Percentiles rank a stretch among this genome's conserved stretches.
Conservation (phyloP, 371 early-diverging fungal genomes). For the Zychaea mexicana region DNA sequence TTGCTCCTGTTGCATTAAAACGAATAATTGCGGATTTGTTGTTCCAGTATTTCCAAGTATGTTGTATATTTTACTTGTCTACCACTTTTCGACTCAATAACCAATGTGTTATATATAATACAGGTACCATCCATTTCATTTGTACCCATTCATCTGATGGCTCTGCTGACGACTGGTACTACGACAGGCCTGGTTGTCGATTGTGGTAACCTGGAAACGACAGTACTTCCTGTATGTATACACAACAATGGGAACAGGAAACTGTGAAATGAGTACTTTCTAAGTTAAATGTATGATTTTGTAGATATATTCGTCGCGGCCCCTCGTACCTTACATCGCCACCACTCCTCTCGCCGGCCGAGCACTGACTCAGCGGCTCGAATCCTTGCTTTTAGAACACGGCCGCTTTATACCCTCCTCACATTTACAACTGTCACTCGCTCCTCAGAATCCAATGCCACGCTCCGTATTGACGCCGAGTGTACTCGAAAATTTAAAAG, state of each 20-base stretch:
- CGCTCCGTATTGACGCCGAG: constrained; percentile 42
- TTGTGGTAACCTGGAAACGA: constrained; percentile 77
- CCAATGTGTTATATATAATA: background rate
- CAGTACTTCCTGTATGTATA: constrained; percentile 76
- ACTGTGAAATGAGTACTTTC: constrained; percentile 19
- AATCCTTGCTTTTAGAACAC: constrained; percentile 57
- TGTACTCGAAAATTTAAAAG: constrained; percentile 75
- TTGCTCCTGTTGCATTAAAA: constrained; percentile 77
- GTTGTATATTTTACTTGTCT: background rate
- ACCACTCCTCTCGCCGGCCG: constrained; percentile 79
- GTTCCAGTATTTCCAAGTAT: constrained; percentile 78
- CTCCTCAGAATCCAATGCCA: constrained; percentile 49
- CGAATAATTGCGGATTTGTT: constrained; percentile 71
- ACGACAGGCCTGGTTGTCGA: constrained; percentile 85
- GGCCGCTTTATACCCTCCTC: constrained; percentile 53
- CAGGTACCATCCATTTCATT: constrained; percentile 84
- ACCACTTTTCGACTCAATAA: background rate
- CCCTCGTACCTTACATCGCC: constrained; percentile 67
- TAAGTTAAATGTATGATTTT: background rate
- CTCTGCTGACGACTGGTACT: constrained; percentile 79
- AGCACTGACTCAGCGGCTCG: constrained; percentile 61
- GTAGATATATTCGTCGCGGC: constrained; percentile 79
- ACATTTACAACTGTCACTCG: constrained; percentile 44
- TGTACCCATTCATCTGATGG: constrained; percentile 73
- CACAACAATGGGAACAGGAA: constrained; percentile 57